Conservation (phyloP, 192 early-diverging fungal species). For the Rhizophagus clarus region DNA sequence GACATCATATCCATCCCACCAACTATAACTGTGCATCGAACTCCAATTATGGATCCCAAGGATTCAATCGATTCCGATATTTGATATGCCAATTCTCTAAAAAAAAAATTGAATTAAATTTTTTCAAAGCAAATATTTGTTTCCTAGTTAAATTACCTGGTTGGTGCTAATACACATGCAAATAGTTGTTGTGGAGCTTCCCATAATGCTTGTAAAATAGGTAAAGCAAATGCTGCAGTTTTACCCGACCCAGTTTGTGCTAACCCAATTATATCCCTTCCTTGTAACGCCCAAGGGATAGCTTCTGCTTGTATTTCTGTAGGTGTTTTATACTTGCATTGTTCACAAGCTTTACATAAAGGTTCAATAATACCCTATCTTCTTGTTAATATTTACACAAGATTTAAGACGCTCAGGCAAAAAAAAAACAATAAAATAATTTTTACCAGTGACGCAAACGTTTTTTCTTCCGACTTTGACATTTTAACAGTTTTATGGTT, state of each 20-base stretch:
- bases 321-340: slow-evolving; percentile 85
- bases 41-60: slow-evolving; percentile 88
- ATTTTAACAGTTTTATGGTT: no score
- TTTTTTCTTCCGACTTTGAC: not conserved
- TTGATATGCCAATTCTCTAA: slow-evolving; percentile 91
- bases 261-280: slow-evolving; percentile 92
- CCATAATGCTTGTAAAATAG: slow-evolving; percentile 86
- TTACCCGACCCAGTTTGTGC: slow-evolving; percentile 96
- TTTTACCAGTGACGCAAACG: not conserved
- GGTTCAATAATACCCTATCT: slow-evolving; percentile 80
- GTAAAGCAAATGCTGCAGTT: slow-evolving; percentile 84
- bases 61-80: slow-evolving; percentile 93
- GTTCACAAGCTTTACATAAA: slow-evolving; percentile 86
- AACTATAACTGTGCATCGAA: slow-evolving; percentile 87
- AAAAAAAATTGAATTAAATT: not conserved
- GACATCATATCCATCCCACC: slow-evolving; percentile 99
- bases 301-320: slow-evolving; percentile 91
- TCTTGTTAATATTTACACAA: not conserved
- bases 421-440: not conserved
- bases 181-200: slow-evolving; percentile 87
- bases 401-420: not conserved
- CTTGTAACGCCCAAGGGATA: slow-evolving; percentile 90
- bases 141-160: slow-evolving; percentile 55
- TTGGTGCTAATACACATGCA: slow-evolving; percentile 96
- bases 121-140: not conserved